Conservation (phyloP, 2,329 filamentous ascomycete species). For the Amylocarpus encephaloides region DNA sequence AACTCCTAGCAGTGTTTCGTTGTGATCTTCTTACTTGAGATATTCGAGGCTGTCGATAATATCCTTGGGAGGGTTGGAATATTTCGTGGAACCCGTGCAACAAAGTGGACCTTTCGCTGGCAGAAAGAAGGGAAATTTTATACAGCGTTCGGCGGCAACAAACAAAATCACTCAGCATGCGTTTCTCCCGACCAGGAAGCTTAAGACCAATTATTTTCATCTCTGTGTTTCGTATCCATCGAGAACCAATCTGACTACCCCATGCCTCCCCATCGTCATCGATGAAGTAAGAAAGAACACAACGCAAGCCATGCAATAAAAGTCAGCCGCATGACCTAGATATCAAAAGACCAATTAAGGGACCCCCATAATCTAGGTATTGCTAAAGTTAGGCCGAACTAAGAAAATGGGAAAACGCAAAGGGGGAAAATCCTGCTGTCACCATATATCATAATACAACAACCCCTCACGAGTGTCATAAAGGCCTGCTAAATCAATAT, state of each 20-base stretch:
- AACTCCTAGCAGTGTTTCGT: too few species aligned
- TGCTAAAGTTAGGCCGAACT: conserved; percentile 7
- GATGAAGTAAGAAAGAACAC: conserved; percentile 3
- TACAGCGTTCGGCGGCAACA: too few species aligned
- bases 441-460: conserved; percentile 22
- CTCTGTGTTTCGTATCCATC: conserved; percentile 1
- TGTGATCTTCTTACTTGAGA: too few species aligned
- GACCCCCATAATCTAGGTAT: conserved; percentile 3
- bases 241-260: background rate
- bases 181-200: too few species aligned
- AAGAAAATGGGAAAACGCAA: conserved; percentile 8
- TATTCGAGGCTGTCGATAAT: too few species aligned
- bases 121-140: too few species aligned
- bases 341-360: conserved; percentile 3
- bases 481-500: conserved; percentile 15
- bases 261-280: background rate
- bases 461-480: conserved; percentile 19
- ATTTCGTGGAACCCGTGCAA: too few species aligned
- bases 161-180: too few species aligned
- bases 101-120: too few species aligned
- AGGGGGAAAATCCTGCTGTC: conserved; percentile 10
- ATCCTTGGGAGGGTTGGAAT: too few species aligned
- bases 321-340: conserved; percentile 8
- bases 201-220: too few species aligned
- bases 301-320: conserved; percentile 23